Conservation (phyloP, 108 stramenopile species). For the Cyclotella baltica region DNA sequence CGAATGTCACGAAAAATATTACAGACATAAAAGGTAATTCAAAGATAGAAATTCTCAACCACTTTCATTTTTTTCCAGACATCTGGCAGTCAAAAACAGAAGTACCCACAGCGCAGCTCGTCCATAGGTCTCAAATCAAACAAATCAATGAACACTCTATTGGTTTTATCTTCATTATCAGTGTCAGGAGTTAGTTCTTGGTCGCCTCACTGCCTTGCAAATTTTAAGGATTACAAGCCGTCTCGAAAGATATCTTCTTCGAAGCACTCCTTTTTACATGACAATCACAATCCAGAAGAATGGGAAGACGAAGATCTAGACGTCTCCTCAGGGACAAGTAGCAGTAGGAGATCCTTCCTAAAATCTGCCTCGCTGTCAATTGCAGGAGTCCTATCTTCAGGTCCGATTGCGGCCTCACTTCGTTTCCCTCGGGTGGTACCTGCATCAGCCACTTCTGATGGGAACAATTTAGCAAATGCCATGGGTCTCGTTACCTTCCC, state of each 20-base stretch:
- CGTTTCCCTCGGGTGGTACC: background rate
- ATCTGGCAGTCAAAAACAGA: no score
- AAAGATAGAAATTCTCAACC: no score
- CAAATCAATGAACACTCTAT: no score
- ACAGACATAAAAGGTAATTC: no score
- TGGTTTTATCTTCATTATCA: no score
- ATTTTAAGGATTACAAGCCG: background rate
- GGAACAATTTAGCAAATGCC: constrained; percentile 25
- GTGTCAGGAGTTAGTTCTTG: no score
- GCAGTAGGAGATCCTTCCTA: constrained; percentile 28
- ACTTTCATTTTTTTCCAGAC: no score
- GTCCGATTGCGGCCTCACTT: constrained; percentile 30
- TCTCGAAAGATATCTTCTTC: background rate
- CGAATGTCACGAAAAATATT: no score
- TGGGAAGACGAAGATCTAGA: no score
- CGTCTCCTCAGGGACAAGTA: background rate
- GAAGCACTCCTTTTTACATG: background rate
- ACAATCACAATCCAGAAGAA: background rate
- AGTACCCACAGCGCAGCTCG: no score
- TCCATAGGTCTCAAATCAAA: no score
- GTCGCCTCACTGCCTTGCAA: background rate
- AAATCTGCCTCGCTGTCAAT: constrained; percentile 21
- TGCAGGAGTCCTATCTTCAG: constrained; percentile 39
- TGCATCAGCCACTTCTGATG: background rate
- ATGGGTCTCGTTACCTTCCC: constrained; percentile 58